Evolutionary conservation across 768 basidiomycete genomes (phyloP), one percentile per base, ranked within the genome.

Genomic region (Termitomyces eurrhizus): DNA sequence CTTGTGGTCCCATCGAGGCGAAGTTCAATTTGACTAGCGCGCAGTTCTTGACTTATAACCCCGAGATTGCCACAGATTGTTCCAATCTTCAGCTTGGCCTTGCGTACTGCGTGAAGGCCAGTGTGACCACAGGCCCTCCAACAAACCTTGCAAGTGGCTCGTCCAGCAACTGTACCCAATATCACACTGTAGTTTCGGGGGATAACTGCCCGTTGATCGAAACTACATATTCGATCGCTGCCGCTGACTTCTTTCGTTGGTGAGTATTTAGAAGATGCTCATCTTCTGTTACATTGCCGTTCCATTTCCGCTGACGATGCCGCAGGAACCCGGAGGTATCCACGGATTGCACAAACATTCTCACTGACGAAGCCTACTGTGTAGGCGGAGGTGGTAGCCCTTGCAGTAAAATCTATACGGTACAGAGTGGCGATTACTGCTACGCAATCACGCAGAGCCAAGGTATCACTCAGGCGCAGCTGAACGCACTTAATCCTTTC

Each of bases 381-480:
- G 33, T 51, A 49, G 57, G 36, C 21, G n/a, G n/a, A n/a, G 57
- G 57, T 58, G 48, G 57, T n/a, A 21, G 26, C 36, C 57, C 57
- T 33, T 58, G 57, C 26, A 7, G 29, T 49, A 58, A 51, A 42
- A 58, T 58, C n/a, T 58, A 42, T 41, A 51, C 49, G 21, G 52
- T 53, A 3, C 36, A 26, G 18, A 53, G 52, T 12, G 41, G 48
- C 29, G 48, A 58, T 42, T 51, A 3, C 36, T 58, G 57, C 33
- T 37, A 14, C 9, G 21, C 49, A 32, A 51, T 58, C 37, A 51
- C 21, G 29, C 24, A 49, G 57, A 51, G 57, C 35, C 36, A 58
- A 50, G 57, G 48, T 50, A 39, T 58, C 9, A 58, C 57, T 58
- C 45, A 50, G 21, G 57, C 57, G 24, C 44, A 50, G 44, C 46